Evolutionary conservation across 768 basidiomycete species (phyloP), one percentile per base, ranked within the genome.

Genomic region (Mycena alexandri): DNA sequence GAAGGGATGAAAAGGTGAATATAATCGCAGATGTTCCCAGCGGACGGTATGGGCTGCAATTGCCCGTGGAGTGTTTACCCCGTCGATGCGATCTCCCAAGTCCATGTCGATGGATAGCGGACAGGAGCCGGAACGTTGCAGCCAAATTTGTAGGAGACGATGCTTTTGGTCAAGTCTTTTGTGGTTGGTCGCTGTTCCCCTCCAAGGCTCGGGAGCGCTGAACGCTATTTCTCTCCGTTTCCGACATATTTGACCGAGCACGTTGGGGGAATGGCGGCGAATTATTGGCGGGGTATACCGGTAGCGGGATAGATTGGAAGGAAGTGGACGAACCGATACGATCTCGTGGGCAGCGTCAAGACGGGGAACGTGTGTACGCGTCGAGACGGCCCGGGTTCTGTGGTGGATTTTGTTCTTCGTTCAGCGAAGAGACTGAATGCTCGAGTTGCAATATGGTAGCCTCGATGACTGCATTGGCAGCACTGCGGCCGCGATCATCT

Each of bases 301-400:
- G n/a, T 21, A 24, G 3, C 3, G 13, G 50, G 50, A 29, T 51
- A 29, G 16, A 33, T 17, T 17, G 50, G 50, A 51, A 33, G 50
- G 50, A 51, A 33, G 16, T 51, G 50, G 16, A 51, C 25, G 50
- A 33, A 51, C 50, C 9, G 50, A 29, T 5, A 29, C 9, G 16
- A 51, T 33, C 33, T 51, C 50, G 25, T 12, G 14, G 50, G 50
- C 24, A 51, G 29, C 29, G 50, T 51, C 11, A 51, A 17, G 29
- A 51, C 29, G 13, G 50, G 50, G 16, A 29, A 51, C n/a, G n/a
- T 14, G 9, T 51, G 29, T 29, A 51, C 19, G 7, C 50, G 16
- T 51, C 50, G 25, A 51, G 50, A 6, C 50, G 50, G n/a, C n/a
- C n/a, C n/a, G n/a, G n/a, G 16, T 51, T 9, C 16, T 51, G 50